A percentile compares a stretch with the other conserved stretches of the same genome.
phyloP scores from a whole-genome alignment of 2,329 filamentous ascomycete genomes.

The Pseudovirgaria hyperparasitica region DNA sequence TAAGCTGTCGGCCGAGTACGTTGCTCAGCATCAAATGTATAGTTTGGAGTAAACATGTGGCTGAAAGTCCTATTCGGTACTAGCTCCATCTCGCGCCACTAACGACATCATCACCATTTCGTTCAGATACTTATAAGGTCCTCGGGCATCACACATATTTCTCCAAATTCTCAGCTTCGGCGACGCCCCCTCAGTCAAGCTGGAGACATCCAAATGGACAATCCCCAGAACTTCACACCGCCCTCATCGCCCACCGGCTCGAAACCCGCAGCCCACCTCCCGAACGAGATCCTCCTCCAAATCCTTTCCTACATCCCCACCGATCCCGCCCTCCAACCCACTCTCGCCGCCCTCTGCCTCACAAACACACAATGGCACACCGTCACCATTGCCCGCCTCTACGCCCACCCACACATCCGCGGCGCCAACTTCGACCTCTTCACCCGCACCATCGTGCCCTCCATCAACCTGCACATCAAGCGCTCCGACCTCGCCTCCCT shows the following conservation, averaged over 20 bases:
- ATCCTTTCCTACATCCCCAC: conserved; percentile 33
- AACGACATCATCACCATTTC: too few species aligned
- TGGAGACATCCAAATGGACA: too few species aligned
- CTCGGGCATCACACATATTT: too few species aligned
- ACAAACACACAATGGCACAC: conserved; percentile 42
- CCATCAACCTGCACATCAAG: conserved; percentile 34
- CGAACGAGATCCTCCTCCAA: conserved; percentile 40
- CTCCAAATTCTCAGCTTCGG: too few species aligned
- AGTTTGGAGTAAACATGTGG: too few species aligned
- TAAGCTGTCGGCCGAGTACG: too few species aligned
- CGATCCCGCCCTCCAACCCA: conserved; percentile 28
- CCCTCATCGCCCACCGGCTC: conserved; percentile 3
- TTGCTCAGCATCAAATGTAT: too few species aligned
- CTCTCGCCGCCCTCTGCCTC: conserved; percentile 39
- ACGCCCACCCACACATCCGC: conserved; percentile 37
- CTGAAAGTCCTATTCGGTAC: too few species aligned
- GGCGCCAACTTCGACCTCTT: conserved; percentile 43
- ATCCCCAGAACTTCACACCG: background rate
- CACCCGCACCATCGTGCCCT: conserved; percentile 41
- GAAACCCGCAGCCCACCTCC: conserved; percentile 27
- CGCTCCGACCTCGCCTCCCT: conserved; percentile 36
- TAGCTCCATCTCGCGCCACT: too few species aligned
- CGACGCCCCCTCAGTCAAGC: too few species aligned
- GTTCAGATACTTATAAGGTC: too few species aligned
- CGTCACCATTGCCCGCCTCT: conserved; percentile 38